Conservation (phyloP, 73 alveolate genomes). For the Paramecium sexaurelia region DNA sequence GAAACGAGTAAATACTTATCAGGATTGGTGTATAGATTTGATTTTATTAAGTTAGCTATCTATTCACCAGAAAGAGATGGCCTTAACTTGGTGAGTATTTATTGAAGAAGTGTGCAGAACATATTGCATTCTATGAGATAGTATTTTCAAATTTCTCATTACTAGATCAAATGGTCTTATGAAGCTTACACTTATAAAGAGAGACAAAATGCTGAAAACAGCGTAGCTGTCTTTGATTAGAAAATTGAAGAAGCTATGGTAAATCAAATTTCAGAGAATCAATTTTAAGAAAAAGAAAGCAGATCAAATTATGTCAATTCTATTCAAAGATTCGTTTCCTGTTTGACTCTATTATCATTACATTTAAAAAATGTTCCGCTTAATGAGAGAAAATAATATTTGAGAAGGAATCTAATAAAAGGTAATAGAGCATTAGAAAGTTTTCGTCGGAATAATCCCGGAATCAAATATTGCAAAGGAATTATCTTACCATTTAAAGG, state of each 20-base stretch:
- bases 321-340: slow-evolving; percentile 5
- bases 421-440: slow-evolving; percentile 37
- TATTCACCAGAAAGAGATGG: not conserved
- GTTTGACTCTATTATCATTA: slow-evolving; percentile 1
- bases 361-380: not conserved
- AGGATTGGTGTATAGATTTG: slow-evolving; percentile 26
- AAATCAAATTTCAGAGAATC: not conserved
- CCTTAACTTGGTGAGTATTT: slow-evolving; percentile 3
- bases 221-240: slow-evolving; percentile 5
- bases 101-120: slow-evolving; percentile 26
- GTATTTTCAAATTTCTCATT: not conserved
- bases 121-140: slow-evolving; percentile 7
- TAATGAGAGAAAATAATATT: not conserved
- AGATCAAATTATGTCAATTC: slow-evolving; percentile 49
- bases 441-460: slow-evolving; percentile 18
- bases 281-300: slow-evolving; percentile 12
- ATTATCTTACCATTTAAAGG: slow-evolving; percentile 43
- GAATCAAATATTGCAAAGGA: not conserved
- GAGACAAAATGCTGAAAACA: not conserved
- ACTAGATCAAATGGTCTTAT: slow-evolving; percentile 40
- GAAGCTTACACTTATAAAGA: slow-evolving; percentile 29
- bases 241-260: slow-evolving; percentile 43
- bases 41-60: not conserved
- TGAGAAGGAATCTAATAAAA: slow-evolving; percentile 20
- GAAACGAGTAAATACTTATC: not conserved